Conservation (phyloP, 148 eudicot genomes). For the Cornus suecica region DNA sequence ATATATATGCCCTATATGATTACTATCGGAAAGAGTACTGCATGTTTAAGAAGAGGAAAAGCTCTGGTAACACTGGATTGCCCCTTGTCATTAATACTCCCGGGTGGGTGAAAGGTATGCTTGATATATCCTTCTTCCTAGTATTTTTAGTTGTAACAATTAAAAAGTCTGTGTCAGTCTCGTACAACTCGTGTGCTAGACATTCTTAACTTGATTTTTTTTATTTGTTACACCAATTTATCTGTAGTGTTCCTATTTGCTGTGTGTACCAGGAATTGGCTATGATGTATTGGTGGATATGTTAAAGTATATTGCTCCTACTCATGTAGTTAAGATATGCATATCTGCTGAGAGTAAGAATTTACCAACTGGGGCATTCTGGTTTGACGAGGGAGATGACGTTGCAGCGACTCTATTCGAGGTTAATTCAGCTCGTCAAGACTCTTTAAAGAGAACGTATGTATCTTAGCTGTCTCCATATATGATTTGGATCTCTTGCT, state of each 20-base stretch:
- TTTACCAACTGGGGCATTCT: slow-evolving; percentile 80
- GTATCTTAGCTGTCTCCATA: slow-evolving; percentile 23
- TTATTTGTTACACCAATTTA: slow-evolving; percentile 5
- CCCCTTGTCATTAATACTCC: slow-evolving; percentile 87
- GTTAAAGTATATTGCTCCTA: slow-evolving; percentile 63
- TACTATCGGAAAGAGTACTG: slow-evolving; percentile 45
- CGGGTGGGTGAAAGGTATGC: slow-evolving; percentile 93
- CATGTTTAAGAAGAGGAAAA: slow-evolving; percentile 26
- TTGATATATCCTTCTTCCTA: background rate
- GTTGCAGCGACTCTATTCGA: slow-evolving; percentile 47
- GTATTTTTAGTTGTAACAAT: background rate
- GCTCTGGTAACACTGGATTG: slow-evolving; percentile 31
- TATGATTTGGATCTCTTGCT: background rate
- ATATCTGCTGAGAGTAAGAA: slow-evolving; percentile 60
- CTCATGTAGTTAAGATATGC: slow-evolving; percentile 82
- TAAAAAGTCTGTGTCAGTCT: background rate
- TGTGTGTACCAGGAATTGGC: slow-evolving; percentile 65
- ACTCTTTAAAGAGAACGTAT: slow-evolving; percentile 68
- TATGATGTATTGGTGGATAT: slow-evolving; percentile 70
- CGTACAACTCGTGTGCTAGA: background rate
- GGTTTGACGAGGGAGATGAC: slow-evolving; percentile 48
- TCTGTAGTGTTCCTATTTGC: background rate
- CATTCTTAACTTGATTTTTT: background rate
- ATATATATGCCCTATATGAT: slow-evolving; percentile 52
- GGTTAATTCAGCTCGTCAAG: slow-evolving; percentile 70